These are phyloP conservation scores for Stemphylium beticola DNA, from an alignment of 2,329 filamentous ascomycete species.

Conservation along the genomic window DNA sequence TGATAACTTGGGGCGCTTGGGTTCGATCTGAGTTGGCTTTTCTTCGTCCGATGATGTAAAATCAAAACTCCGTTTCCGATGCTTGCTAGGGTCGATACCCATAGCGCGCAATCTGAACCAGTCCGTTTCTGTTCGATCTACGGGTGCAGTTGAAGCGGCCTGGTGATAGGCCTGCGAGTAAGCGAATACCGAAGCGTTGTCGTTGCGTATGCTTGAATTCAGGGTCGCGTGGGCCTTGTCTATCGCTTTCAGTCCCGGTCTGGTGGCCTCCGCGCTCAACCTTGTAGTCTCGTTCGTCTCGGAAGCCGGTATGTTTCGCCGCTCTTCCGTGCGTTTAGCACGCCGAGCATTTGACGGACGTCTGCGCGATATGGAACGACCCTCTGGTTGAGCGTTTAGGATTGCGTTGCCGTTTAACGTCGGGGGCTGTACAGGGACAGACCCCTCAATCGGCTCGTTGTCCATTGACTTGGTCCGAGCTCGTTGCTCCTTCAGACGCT, in stretches of 20 bases:
- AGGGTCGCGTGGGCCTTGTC: slow-evolving; percentile 2
- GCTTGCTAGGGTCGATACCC: slow-evolving; percentile 51
- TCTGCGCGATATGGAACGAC: slow-evolving; percentile 16
- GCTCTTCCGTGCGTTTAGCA: slow-evolving; percentile 27
- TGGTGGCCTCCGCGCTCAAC: background rate
- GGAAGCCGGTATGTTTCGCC: slow-evolving; percentile 6
- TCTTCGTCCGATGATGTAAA: slow-evolving; percentile 33
- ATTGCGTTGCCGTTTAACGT: slow-evolving; percentile 3
- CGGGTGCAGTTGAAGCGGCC: slow-evolving; percentile 25
- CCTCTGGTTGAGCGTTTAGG: slow-evolving; percentile 6
- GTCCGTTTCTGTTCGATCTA: slow-evolving; percentile 56
- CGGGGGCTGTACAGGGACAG: background rate
- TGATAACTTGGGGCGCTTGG: slow-evolving; percentile 31
- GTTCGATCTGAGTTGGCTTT: slow-evolving; percentile 21
- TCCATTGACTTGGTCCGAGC: slow-evolving; percentile 16
- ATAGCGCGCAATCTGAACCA: slow-evolving; percentile 60
- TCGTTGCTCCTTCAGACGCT: slow-evolving; percentile 31
- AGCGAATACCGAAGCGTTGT: slow-evolving; percentile 4
- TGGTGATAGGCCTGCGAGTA: slow-evolving; percentile 37
- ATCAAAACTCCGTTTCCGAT: slow-evolving; percentile 41
- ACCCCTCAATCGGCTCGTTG: slow-evolving; percentile 3
- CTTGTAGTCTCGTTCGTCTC: slow-evolving; percentile 1
- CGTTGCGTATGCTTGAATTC: slow-evolving; percentile 8
- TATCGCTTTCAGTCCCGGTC: background rate
- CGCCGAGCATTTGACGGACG: slow-evolving; percentile 25